Percentiles rank a stretch among this genome's conserved stretches.
Conservation (phyloP, 257 asterid genomes). For the Sherardia arvensis region DNA sequence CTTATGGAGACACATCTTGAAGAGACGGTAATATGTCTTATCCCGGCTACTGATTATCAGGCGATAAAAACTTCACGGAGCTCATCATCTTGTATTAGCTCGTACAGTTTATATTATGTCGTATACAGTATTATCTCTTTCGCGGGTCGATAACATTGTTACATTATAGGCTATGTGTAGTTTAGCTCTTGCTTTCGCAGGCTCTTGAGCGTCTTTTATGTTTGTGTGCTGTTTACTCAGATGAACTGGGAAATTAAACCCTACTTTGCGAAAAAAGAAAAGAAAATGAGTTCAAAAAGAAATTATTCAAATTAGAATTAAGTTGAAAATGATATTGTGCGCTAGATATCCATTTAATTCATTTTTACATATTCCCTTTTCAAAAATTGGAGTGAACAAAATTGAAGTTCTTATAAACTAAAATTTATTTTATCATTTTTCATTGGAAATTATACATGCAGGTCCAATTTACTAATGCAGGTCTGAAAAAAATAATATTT, state of each 20-base stretch:
- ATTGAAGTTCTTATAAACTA: too few relatives aligned
- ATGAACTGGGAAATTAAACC: not conserved
- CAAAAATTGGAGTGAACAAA: too few relatives aligned
- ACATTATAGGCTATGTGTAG: not conserved
- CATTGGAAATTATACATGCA: too few relatives aligned
- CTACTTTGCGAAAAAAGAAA: too few relatives aligned
- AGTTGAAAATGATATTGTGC: too few relatives aligned
- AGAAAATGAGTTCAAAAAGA: too few relatives aligned
- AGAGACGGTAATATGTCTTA: not conserved
- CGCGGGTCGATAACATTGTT: not conserved
- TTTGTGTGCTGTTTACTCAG: not conserved
- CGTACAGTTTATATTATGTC: not conserved
- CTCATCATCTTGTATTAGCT: not conserved
- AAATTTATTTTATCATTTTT: too few relatives aligned
- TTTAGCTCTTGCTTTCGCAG: not conserved
- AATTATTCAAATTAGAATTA: too few relatives aligned
- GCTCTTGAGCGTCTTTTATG: not conserved
- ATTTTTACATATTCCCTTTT: too few relatives aligned
- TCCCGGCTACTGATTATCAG: conserved; percentile 3
- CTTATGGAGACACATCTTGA: not conserved
- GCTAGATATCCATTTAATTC: too few relatives aligned
- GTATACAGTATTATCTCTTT: not conserved
- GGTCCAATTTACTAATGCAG: too few relatives aligned
- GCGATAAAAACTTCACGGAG: not conserved
- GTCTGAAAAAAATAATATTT: too few relatives aligned